These are phyloP conservation scores for Backusella psychrophila DNA, from an alignment of 192 early-diverging fungal genomes.

Conservation along the genomic window DNA sequence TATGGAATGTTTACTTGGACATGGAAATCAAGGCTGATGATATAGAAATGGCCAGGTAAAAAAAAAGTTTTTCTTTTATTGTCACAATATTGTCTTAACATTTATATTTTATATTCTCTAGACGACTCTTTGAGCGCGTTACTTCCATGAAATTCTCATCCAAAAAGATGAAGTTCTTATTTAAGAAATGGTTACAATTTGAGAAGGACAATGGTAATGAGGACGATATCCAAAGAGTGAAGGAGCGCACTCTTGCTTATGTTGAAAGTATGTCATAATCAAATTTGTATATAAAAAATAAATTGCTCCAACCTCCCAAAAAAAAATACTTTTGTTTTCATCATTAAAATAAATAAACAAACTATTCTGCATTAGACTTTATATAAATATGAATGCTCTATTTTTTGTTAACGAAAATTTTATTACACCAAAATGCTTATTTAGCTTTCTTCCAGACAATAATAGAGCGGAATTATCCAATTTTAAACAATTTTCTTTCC, in stretches of 20 bases:
- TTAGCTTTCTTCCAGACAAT: neutral
- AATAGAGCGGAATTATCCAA: neutral
- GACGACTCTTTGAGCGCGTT: conserved; percentile 85
- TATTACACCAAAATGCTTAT: neutral
- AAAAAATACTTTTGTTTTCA: neutral
- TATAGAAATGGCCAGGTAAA: conserved; percentile 60
- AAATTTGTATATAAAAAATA: conserved; percentile 9
- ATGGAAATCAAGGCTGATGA: conserved; percentile 89
- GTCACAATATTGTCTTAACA: neutral
- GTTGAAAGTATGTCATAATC: conserved; percentile 57
- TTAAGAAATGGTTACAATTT: conserved; percentile 97
- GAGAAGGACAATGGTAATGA: conserved; percentile 86
- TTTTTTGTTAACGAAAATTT: neutral
- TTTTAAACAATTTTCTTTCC: neutral
- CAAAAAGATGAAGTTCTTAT: conserved; percentile 99
- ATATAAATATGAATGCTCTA: neutral
- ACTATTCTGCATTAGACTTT: neutral
- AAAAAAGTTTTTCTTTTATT: neutral
- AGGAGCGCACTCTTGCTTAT: conserved; percentile 82
- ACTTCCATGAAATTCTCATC: conserved; percentile 88
- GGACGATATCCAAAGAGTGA: conserved; percentile 84
- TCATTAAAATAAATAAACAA: conserved; percentile 4
- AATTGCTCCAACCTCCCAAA: neutral
- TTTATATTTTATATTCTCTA: conserved; percentile 17
- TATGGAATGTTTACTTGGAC: conserved; percentile 97